These are phyloP conservation scores for Aspergillus piperis DNA, from an alignment of 2,329 filamentous ascomycete genomes.

Conservation along the genomic window DNA sequence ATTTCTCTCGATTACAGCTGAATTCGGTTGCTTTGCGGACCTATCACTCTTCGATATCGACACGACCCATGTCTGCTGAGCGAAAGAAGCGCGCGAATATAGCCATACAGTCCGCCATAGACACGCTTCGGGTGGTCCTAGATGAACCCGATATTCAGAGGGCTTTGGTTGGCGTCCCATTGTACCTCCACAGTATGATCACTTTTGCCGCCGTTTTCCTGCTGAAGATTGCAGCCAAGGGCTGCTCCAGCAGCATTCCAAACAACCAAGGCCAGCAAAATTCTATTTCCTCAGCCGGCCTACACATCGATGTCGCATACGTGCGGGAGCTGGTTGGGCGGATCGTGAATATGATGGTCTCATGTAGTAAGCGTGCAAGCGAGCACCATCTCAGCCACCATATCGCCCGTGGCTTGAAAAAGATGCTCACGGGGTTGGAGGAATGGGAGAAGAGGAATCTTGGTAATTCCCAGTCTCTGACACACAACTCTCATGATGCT, in stretches of 20 bases:
- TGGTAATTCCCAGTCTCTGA: constrained; percentile 22
- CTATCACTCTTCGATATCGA: constrained; percentile 42
- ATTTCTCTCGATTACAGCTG: constrained; percentile 54
- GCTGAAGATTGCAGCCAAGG: constrained; percentile 47
- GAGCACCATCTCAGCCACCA: constrained; percentile 45
- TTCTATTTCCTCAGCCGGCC: constrained; percentile 40
- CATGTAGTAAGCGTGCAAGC: constrained; percentile 41
- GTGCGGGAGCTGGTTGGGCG: constrained; percentile 38
- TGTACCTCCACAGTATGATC: constrained; percentile 52
- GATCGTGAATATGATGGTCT: constrained; percentile 42
- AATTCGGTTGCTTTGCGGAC: constrained; percentile 54
- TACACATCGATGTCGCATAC: constrained; percentile 38
- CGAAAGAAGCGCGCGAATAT: constrained; percentile 48
- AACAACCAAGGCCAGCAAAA: constrained; percentile 39
- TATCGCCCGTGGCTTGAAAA: constrained; percentile 41
- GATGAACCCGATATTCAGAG: constrained; percentile 48
- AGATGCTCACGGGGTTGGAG: constrained; percentile 43
- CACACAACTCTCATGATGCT: constrained; percentile 27
- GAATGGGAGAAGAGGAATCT: constrained; percentile 42
- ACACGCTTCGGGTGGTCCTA: constrained; percentile 44
- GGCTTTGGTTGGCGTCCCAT: constrained; percentile 46
- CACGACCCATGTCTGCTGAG: constrained; percentile 46
- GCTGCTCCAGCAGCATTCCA: constrained; percentile 36
- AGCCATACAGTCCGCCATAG: constrained; percentile 46
- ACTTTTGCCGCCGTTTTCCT: constrained; percentile 51